phyloP scores from a whole-genome alignment of 176 grass and related monocot genomes.

The Areca catechu region DNA sequence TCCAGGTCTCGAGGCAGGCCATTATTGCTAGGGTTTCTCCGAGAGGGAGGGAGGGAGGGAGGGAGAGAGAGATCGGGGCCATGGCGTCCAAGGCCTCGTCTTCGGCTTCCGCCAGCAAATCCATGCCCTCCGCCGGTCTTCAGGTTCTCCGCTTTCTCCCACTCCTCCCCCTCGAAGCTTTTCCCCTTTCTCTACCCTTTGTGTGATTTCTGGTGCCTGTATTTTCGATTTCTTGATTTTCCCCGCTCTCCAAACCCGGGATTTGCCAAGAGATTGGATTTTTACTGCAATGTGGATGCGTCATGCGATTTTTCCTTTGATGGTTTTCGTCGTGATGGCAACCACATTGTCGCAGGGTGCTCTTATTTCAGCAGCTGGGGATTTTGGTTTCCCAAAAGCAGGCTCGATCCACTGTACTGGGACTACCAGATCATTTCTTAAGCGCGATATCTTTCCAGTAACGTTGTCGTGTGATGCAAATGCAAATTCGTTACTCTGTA shows the following conservation, averaged over 20 bases:
- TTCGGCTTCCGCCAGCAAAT: constrained; percentile 40
- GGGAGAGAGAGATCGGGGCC: neutral
- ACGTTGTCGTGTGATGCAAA: no score
- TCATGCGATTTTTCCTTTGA: neutral
- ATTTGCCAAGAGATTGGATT: neutral
- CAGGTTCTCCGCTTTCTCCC: neutral
- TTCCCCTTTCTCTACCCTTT: neutral
- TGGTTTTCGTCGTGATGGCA: neutral
- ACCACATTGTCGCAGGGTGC: no score
- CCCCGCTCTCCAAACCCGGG: no score
- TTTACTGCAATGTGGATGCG: constrained; percentile 16
- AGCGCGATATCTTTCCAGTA: no score
- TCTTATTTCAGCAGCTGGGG: no score
- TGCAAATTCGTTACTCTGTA: no score
- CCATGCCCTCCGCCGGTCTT: constrained; percentile 16
- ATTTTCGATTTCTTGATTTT: no score
- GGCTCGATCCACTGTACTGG: no score
- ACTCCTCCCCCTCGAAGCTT: neutral
- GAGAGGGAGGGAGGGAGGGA: no score
- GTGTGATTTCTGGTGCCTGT: neutral
- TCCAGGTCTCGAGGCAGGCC: neutral
- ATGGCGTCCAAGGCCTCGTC: constrained; percentile 29
- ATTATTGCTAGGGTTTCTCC: constrained; percentile 28
- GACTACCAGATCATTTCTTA: no score
- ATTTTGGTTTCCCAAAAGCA: no score